Conservation (phyloP, 2,329 filamentous ascomycete genomes). For the Calonectria henricotiae region DNA sequence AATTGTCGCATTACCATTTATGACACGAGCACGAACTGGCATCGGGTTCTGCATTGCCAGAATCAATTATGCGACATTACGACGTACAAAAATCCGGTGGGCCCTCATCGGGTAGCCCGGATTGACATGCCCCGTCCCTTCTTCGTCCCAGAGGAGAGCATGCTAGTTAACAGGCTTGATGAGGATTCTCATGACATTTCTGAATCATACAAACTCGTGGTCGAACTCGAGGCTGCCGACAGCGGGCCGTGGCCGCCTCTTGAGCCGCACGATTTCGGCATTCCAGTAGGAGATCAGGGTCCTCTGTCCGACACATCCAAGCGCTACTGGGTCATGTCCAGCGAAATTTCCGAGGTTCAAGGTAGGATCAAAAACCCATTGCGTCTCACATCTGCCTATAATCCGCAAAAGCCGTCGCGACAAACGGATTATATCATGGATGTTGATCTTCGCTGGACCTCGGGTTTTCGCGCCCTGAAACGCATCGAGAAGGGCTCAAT, state of each 20-base stretch:
- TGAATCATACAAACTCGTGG: conserved; percentile 66
- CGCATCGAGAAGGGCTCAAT: conserved; percentile 62
- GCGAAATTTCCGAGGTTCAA: conserved; percentile 62
- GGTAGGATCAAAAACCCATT: conserved; percentile 60
- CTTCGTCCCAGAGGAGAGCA: conserved; percentile 68
- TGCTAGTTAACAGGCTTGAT: conserved; percentile 67
- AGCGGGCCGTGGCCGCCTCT: conserved; percentile 70
- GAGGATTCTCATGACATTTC: conserved; percentile 66
- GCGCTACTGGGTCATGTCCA: conserved; percentile 61
- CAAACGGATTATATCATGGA: conserved; percentile 67
- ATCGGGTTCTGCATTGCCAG: conserved; percentile 68
- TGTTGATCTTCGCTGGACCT: conserved; percentile 66
- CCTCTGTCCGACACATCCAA: conserved; percentile 45
- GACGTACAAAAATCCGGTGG: conserved; percentile 66
- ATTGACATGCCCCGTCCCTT: conserved; percentile 68
- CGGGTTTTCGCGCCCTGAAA: conserved; percentile 58
- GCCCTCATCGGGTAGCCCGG: conserved; percentile 65
- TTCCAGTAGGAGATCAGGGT: conserved; percentile 44
- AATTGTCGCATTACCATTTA: conserved; percentile 60
- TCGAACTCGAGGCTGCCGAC: conserved; percentile 70
- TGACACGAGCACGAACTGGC: conserved; percentile 56
- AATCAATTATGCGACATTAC: conserved; percentile 71
- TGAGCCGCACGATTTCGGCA: conserved; percentile 57
- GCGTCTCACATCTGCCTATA: conserved; percentile 51
- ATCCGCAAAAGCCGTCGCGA: conserved; percentile 46